Percentiles rank a stretch among this genome's conserved stretches.
These are phyloP conservation scores for Acanthochlamys bracteata DNA, from an alignment of 106 monocot genomes.

Conservation along the genomic window DNA sequence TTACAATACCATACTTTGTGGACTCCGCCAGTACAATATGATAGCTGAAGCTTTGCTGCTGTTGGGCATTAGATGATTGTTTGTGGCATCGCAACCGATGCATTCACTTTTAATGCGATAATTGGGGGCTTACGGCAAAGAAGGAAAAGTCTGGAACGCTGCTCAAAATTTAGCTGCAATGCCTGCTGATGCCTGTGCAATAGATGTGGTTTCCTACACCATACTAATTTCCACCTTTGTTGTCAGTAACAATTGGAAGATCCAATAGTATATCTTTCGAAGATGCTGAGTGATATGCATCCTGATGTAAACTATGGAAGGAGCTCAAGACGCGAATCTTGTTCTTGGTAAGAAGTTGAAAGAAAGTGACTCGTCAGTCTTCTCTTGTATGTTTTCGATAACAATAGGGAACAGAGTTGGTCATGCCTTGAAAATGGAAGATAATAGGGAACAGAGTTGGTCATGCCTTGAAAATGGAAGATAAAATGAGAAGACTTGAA, in stretches of 20 bases:
- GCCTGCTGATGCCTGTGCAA: slow-evolving; percentile 23
- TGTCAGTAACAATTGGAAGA: slow-evolving; percentile 33
- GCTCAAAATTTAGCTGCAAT: slow-evolving; percentile 32
- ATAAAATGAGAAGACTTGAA: too few species aligned
- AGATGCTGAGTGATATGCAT: slow-evolving; percentile 58
- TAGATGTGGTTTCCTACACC: slow-evolving; percentile 61
- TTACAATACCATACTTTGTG: slow-evolving; percentile 56
- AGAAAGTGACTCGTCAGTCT: too few species aligned
- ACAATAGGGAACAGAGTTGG: too few species aligned
- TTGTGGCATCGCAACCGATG: slow-evolving; percentile 50
- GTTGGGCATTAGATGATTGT: slow-evolving; percentile 53
- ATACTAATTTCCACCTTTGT: slow-evolving; percentile 54
- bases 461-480: too few species aligned
- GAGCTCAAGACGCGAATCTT: too few species aligned
- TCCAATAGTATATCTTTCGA: slow-evolving; percentile 51
- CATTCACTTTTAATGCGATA: slow-evolving; percentile 50
- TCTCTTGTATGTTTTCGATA: too few species aligned
- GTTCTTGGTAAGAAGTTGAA: too few species aligned
- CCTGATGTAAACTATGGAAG: too few species aligned
- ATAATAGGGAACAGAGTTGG: too few species aligned
- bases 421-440: too few species aligned
- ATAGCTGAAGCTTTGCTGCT: slow-evolving; percentile 31
- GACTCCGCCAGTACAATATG: slow-evolving; percentile 29
- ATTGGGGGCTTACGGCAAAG: slow-evolving; percentile 65
- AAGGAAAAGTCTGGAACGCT: slow-evolving; percentile 36